A percentile compares a stretch with the other conserved stretches of the same genome.
Evolutionary conservation across 2,329 filamentous ascomycete species (phyloP).

Genomic region (Trichoderma sp.): DNA sequence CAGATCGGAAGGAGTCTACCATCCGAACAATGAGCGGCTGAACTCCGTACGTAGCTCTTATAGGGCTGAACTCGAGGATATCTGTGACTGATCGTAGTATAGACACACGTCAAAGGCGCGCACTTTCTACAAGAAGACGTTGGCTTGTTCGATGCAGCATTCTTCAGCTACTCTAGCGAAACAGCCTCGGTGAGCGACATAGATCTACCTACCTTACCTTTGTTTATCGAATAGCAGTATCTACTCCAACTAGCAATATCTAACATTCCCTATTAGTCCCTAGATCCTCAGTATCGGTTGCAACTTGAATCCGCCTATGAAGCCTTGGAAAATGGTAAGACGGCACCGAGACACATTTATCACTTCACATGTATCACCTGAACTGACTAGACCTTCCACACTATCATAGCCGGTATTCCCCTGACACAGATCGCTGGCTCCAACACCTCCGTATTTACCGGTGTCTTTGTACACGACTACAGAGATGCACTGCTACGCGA

Average conservation of each 20-base stretch:
- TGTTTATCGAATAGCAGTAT: too few species aligned
- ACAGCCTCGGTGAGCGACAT: conserved; percentile 1
- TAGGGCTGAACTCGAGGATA: background rate
- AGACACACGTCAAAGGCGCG: conserved; percentile 33
- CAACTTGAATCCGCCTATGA: conserved; percentile 16
- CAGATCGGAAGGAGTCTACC: conserved; percentile 31
- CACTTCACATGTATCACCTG: background rate
- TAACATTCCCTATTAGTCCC: background rate
- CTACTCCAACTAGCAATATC: too few species aligned
- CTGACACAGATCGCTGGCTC: conserved; percentile 1
- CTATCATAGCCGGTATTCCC: conserved; percentile 8
- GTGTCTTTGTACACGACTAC: conserved; percentile 12
- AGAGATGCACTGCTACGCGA: background rate
- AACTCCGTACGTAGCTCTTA: background rate
- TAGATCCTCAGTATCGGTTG: conserved; percentile 22
- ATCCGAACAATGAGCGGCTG: conserved; percentile 31
- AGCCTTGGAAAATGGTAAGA: conserved; percentile 11
- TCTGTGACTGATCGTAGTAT: background rate
- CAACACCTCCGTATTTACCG: conserved; percentile 11
- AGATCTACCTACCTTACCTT: too few species aligned
- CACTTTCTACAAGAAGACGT: conserved; percentile 25
- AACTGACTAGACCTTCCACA: too few species aligned
- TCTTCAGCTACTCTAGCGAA: conserved; percentile 14
- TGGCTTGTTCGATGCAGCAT: conserved; percentile 20
- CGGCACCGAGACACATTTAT: background rate